Evolutionary conservation across 2,329 filamentous ascomycete genomes (phyloP).

Genomic region (Penicillium brevicompactum): DNA sequence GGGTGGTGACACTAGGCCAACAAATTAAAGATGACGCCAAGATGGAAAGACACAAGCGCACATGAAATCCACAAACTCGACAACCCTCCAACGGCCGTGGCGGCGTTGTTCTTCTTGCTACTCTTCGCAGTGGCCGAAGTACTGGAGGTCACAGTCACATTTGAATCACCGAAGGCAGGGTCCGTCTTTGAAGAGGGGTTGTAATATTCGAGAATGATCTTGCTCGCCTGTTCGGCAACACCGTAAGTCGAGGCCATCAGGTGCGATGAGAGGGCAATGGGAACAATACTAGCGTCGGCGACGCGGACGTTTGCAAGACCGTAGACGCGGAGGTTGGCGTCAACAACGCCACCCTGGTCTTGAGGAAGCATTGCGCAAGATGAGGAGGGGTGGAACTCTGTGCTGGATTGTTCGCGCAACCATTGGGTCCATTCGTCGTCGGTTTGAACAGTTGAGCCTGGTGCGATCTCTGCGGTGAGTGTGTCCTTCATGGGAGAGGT

Average conservation of each 20-base stretch:
- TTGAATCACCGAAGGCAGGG: neutral
- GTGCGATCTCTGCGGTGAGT: constrained; percentile 24
- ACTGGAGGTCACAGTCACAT: neutral
- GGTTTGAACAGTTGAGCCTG: constrained; percentile 21
- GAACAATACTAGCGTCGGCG: constrained; percentile 31
- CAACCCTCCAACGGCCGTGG: neutral
- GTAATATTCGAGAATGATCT: constrained; percentile 4
- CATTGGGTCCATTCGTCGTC: constrained; percentile 29
- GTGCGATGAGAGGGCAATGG: constrained; percentile 35
- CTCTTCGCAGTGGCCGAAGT: neutral
- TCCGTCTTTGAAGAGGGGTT: neutral
- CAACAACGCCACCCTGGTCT: constrained; percentile 30
- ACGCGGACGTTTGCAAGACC: constrained; percentile 35
- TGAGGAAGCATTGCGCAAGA: constrained; percentile 32
- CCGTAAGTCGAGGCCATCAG: constrained; percentile 40
- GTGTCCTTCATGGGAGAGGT: constrained; percentile 22
- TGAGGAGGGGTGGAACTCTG: constrained; percentile 30
- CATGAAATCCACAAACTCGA: neutral
- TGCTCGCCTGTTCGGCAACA: constrained; percentile 28
- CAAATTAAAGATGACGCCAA: neutral
- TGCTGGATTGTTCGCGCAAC: constrained; percentile 18
- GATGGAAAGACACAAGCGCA: neutral
- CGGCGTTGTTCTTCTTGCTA: neutral
- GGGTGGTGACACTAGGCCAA: neutral
- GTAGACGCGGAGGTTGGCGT: constrained; percentile 31